Evolutionary conservation across 257 asterid genomes (phyloP).

Genomic region (Anisodus acutangulus): DNA sequence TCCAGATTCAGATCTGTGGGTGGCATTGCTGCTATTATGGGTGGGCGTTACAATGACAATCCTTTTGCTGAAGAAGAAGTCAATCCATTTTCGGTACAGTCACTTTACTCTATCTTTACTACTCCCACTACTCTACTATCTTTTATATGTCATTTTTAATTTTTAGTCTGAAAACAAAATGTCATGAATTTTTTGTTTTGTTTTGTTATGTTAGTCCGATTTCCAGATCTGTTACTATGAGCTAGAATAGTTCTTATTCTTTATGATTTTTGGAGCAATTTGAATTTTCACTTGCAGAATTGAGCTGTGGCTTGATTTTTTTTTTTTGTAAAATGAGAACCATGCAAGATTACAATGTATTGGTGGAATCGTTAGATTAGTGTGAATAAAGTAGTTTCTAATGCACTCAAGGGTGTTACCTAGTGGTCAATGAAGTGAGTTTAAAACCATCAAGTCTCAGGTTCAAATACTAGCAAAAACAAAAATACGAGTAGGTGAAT

Average conservation of each 20-base stretch:
- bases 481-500: too few relatives aligned
- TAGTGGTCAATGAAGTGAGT: too few relatives aligned
- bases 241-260: neutral
- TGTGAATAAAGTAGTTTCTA: neutral
- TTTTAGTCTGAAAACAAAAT: neutral
- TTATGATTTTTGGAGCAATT: neutral
- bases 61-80: conserved; percentile 86
- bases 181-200: neutral
- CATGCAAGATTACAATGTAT: conserved; percentile 15
- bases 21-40: conserved; percentile 45
- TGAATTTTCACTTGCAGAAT: conserved; percentile 5
- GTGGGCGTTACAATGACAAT: conserved; percentile 72
- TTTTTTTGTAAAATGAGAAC: too few relatives aligned
- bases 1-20: neutral
- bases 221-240: neutral
- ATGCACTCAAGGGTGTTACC: too few relatives aligned
- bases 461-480: too few relatives aligned
- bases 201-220: neutral
- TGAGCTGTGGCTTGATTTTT: neutral
- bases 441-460: too few relatives aligned
- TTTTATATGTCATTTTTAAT: neutral
- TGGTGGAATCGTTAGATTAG: neutral
- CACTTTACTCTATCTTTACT: neutral
- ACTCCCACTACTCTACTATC: neutral
- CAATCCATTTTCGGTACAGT: conserved; percentile 79